These are phyloP conservation scores for Quercus mongolica DNA, from an alignment of 306 rosid genomes.

Conservation along the genomic window DNA sequence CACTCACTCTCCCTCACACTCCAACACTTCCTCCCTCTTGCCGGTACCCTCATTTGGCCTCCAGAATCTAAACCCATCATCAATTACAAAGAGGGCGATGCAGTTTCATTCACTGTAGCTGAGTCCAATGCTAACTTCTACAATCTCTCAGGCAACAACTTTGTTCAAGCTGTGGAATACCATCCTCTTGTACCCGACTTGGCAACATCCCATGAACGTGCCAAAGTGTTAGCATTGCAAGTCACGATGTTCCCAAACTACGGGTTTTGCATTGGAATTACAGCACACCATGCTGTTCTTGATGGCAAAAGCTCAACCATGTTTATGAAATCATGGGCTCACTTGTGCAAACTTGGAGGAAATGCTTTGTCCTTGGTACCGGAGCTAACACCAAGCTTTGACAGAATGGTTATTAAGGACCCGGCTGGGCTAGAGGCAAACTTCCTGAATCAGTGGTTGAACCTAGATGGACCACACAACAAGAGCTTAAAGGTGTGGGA, in stretches of 20 bases:
- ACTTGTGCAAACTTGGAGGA: conserved; percentile 1
- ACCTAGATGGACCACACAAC: conserved; percentile 3
- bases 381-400: neutral
- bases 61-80: conserved; percentile 16
- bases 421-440: neutral
- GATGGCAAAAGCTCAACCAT: conserved; percentile 25
- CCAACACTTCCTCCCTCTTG: conserved; percentile 18
- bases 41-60: conserved; percentile 23
- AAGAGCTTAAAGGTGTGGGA: neutral
- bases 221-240: conserved; percentile 21
- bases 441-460: neutral
- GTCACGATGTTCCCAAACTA: conserved; percentile 21
- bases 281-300: conserved; percentile 27
- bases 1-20: conserved; percentile 27
- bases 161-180: neutral
- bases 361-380: neutral
- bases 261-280: conserved; percentile 31
- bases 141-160: neutral
- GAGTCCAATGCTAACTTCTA: conserved; percentile 2
- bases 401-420: conserved; percentile 10
- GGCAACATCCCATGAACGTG: neutral
- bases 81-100: conserved; percentile 15
- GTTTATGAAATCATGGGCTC: conserved; percentile 26
- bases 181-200: conserved; percentile 17
- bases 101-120: conserved; percentile 22